phyloP scores from a whole-genome alignment of 805 yeast species.

The Hanseniaspora nectarophila region DNA sequence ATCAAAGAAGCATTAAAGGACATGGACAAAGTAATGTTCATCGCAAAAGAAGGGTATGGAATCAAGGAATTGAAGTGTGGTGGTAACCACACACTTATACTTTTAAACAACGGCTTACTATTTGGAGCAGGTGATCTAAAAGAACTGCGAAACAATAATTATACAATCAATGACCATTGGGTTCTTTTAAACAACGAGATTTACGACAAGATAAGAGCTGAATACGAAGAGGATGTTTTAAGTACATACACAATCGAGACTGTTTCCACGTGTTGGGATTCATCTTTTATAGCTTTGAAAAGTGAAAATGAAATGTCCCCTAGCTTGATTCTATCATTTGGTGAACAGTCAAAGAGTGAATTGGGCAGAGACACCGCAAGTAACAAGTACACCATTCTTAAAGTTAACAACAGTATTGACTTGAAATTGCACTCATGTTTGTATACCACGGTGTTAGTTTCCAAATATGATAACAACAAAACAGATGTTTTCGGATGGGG shows the following conservation, averaged over 20 bases:
- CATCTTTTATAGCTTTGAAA: background rate
- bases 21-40: background rate
- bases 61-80: slow-evolving; percentile 45
- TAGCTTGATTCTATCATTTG: background rate
- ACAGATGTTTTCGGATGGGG: slow-evolving; percentile 38
- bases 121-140: slow-evolving; percentile 41
- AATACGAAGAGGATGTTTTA: slow-evolving; percentile 42
- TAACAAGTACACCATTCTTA: background rate
- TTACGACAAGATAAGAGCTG: slow-evolving; percentile 60
- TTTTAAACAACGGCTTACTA: slow-evolving; percentile 42
- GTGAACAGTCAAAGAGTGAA: slow-evolving; percentile 8
- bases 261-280: slow-evolving; percentile 13
- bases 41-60: background rate
- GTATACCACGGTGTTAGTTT: background rate
- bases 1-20: background rate
- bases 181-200: slow-evolving; percentile 25
- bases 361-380: slow-evolving; percentile 2
- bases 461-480: background rate
- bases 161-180: background rate
- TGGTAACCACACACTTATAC: slow-evolving; percentile 71
- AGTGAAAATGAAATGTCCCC: background rate
- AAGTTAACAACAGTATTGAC: background rate
- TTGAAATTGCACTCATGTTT: slow-evolving; percentile 3
- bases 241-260: slow-evolving; percentile 7
- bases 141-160: background rate